phyloP scores from a whole-genome alignment of 1,139 yeast species.

The Sporopachydermia cereana region DNA sequence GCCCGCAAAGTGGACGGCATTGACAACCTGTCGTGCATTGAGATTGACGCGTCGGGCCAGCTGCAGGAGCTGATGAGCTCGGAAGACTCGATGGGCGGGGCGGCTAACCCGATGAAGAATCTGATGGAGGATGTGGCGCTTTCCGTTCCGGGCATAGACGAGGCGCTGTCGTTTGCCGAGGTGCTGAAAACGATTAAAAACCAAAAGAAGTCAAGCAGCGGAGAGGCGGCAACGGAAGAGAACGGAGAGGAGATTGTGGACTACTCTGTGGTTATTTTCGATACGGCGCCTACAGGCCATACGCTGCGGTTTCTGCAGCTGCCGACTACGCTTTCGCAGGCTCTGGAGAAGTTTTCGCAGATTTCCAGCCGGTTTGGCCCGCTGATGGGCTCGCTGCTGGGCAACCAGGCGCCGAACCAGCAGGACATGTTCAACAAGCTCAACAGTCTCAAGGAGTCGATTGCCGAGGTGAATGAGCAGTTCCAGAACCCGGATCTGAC shows the following conservation, averaged over 20 bases:
- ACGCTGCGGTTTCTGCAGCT: slow-evolving; percentile 88
- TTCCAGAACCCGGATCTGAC: slow-evolving; percentile 94
- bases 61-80: slow-evolving; percentile 71
- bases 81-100: slow-evolving; percentile 26
- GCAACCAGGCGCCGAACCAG: slow-evolving; percentile 40
- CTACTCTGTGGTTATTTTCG: slow-evolving; percentile 86
- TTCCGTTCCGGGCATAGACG: slow-evolving; percentile 95
- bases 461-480: slow-evolving; percentile 82
- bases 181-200: slow-evolving; percentile 88
- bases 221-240: slow-evolving; percentile 8
- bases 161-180: slow-evolving; percentile 94
- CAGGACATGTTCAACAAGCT: slow-evolving; percentile 75
- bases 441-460: slow-evolving; percentile 72
- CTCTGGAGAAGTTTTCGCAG: slow-evolving; percentile 77
- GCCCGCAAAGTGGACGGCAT: slow-evolving; percentile 90
- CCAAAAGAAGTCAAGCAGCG: slow-evolving; percentile 7
- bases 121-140: slow-evolving; percentile 90
- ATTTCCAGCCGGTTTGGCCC: slow-evolving; percentile 86
- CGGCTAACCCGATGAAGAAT: slow-evolving; percentile 50
- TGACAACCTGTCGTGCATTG: slow-evolving; percentile 88
- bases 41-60: slow-evolving; percentile 92
- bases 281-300: slow-evolving; percentile 98
- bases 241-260: slow-evolving; percentile 29
- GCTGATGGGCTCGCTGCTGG: slow-evolving; percentile 66
- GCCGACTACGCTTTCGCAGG: slow-evolving; percentile 82